Evolutionary conservation across 2,329 filamentous ascomycete species (phyloP).

Genomic region (Aquanectria penicillioides): DNA sequence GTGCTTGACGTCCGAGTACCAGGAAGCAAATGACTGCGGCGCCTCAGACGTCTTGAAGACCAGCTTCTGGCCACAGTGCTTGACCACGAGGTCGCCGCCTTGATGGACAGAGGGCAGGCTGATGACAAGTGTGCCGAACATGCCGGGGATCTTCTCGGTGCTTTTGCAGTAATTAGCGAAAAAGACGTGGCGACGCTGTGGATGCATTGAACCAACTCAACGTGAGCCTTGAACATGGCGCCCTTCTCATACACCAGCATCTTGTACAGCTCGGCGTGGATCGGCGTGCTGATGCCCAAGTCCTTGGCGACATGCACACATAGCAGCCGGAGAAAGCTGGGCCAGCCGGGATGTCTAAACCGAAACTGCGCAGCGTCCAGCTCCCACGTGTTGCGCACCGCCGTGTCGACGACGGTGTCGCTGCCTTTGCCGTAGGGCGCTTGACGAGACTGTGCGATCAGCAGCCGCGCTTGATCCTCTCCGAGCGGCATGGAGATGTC

Average conservation of each 20-base stretch:
- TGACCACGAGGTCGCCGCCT: constrained; percentile 57
- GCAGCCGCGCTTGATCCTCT: not conserved
- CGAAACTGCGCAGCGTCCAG: constrained; percentile 51
- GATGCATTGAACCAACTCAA: constrained; percentile 49
- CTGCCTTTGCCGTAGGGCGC: constrained; percentile 52
- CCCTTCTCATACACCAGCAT: constrained; percentile 61
- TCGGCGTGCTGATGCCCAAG: constrained; percentile 45
- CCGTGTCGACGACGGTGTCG: constrained; percentile 52
- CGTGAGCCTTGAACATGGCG: constrained; percentile 58
- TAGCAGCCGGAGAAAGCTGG: constrained; percentile 33
- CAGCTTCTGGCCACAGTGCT: constrained; percentile 47
- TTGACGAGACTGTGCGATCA: constrained; percentile 27
- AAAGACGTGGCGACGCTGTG: too few species aligned
- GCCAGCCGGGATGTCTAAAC: constrained; percentile 49
- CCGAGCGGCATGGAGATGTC: not conserved
- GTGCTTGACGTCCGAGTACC: constrained; percentile 64
- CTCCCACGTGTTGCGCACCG: constrained; percentile 56
- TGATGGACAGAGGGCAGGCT: constrained; percentile 57
- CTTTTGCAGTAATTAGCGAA: constrained; percentile 30
- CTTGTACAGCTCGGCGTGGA: constrained; percentile 55
- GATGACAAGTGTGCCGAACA: constrained; percentile 62
- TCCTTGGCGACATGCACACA: constrained; percentile 36
- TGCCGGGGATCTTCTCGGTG: constrained; percentile 57
- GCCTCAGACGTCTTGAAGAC: constrained; percentile 43
- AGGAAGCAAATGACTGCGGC: constrained; percentile 39